Percentiles rank a stretch among this genome's conserved stretches.
These are phyloP conservation scores for Magnolia sinica DNA, from an alignment of 164 flowering plant species.

Conservation along the genomic window DNA sequence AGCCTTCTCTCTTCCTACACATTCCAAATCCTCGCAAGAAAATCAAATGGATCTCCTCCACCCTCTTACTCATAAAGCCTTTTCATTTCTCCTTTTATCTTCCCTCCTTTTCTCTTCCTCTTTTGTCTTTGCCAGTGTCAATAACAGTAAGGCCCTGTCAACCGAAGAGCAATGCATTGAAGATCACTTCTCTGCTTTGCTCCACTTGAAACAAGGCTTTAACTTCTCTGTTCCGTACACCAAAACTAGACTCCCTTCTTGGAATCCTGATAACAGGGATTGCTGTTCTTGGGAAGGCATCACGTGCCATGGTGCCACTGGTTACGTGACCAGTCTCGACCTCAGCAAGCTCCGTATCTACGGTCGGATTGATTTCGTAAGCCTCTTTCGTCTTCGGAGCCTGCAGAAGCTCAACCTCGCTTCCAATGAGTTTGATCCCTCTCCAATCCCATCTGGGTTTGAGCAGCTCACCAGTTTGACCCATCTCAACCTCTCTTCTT, in stretches of 20 bases:
- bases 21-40: no score
- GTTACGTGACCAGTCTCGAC: conserved; percentile 32
- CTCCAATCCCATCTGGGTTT: neutral
- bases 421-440: neutral
- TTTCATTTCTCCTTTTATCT: no score
- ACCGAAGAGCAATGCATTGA: neutral
- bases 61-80: no score
- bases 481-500: no score
- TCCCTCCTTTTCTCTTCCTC: no score
- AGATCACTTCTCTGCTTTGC: conserved; percentile 28
- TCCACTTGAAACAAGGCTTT: neutral
- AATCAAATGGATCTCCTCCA: no score
- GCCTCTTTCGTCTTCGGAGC: neutral
- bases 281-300: conserved; percentile 42
- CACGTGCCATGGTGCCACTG: conserved; percentile 20
- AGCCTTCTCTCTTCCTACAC: no score
- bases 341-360: conserved; percentile 29
- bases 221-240: neutral
- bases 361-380: neutral
- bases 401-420: conserved; percentile 40
- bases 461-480: neutral
- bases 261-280: conserved; percentile 12
- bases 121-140: no score
- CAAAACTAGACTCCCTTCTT: conserved; percentile 19
- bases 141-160: no score